Evolutionary conservation across 805 yeast species (phyloP).

Genomic region (Jamesozyma spencerorum): DNA sequence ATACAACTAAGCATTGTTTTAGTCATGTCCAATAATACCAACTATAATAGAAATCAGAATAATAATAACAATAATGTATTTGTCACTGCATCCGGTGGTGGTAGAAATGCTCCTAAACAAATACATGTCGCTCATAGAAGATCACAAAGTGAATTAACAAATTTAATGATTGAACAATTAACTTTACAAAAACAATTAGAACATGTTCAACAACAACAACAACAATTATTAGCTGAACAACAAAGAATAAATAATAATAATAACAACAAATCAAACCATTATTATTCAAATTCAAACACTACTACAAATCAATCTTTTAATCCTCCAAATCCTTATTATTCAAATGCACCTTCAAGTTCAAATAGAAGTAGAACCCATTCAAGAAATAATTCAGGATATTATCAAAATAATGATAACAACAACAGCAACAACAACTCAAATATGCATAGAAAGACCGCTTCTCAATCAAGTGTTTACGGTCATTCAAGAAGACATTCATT

Average conservation of each 20-base stretch:
- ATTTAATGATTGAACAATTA: constrained; percentile 83
- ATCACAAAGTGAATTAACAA: constrained; percentile 91
- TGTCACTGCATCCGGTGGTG: constrained; percentile 28
- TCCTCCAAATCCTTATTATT: constrained; percentile 26
- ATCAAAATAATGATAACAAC: constrained; percentile 8
- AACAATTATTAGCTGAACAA: constrained; percentile 46
- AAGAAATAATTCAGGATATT: constrained; percentile 16
- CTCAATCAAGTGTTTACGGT: constrained; percentile 44
- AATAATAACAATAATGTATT: constrained; percentile 12
- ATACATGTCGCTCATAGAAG: constrained; percentile 94
- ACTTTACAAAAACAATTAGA: constrained; percentile 86
- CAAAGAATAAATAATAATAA: constrained; percentile 5
- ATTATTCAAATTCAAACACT: constrained; percentile 19
- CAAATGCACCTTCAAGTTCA: constrained; percentile 8
- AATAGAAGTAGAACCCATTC: constrained; percentile 30
- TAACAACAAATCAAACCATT: constrained; percentile 27
- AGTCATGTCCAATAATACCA: constrained; percentile 1
- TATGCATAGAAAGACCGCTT: constrained; percentile 43
- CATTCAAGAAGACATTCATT: constrained; percentile 88
- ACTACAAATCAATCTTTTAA: constrained; percentile 8
- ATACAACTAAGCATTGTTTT: neutral
- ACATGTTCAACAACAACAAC: constrained; percentile 84
- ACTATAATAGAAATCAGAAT: neutral
- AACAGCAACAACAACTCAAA: constrained; percentile 9
- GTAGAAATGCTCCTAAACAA: constrained; percentile 42